Base-by-base conservation (phyloP, 495 filamentous ascomycete species). In the Haplographium delicatum region DNA sequence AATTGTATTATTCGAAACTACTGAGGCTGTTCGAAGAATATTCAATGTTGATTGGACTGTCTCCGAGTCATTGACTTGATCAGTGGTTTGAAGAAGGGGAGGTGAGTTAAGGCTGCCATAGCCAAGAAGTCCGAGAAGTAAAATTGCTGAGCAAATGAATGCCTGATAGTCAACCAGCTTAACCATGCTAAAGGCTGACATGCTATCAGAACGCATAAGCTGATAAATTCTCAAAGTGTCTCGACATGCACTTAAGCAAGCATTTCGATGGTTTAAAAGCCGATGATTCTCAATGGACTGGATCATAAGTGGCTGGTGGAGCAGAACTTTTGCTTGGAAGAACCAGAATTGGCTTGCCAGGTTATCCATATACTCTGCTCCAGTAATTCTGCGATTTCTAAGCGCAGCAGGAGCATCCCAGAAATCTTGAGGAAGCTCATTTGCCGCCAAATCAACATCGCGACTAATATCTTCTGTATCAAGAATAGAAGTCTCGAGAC, bases 241-340 rank as follows among this genome's bases (percentile, higher is more conserved):
- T 25, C 50, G 30, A 40, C 3, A 53, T 4, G 42, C 50, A 10
- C 40, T 26, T 10, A 53, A 25, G 18, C 50, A 53, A 5, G 43
- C 19, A 28, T 8, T 35, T 27, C 43, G 41, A 26, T 53, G 33
- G 7, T 53, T 41, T 28, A 39, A 20, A 1, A 53, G 42, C 26
- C 19, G 20, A 2, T 19, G 9, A 25, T 53, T 20, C 31, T 46
- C 16, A 19, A 53, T 16, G 6, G 50, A 53, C 5, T 53, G 30
- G 1, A 53, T 47, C 50, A 53, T 53, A 9, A 53, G 50, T 13
- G 50, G 50, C 50, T 39, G 38, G 34, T 53, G 50, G 18, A 53
- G 20, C 5, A 53, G 22, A 8, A 41, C 42, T n/a, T 18, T 9
- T 7, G 41, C 4, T 18, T 53, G 50, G 8, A 28, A 37, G 24